Base-by-base conservation (phyloP, 352 stramenopile species). In the Phytophthora boehmeriae region DNA sequence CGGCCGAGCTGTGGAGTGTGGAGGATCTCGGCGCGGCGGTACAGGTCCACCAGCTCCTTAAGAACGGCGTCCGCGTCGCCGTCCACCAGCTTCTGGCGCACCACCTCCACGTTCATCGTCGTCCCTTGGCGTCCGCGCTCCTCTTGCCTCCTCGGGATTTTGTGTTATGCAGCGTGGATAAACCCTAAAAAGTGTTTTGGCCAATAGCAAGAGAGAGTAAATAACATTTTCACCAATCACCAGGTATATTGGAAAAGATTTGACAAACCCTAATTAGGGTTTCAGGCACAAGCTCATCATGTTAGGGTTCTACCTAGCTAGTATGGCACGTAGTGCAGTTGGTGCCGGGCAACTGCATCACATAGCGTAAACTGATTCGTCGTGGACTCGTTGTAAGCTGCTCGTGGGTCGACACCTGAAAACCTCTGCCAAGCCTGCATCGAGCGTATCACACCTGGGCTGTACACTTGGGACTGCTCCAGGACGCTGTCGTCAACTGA, bases 1-100 rank as follows among this genome's bases (percentile, higher is more conserved):
- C 86, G 81, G 41, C 80, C 73, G 53, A 97, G 95, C 78, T 98
- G 89, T 44, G 83, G 79, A 32, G 94, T 98, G 76, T 93, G 86
- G 43, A 96, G 76, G 58, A 94, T 86, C 63, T 96, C 88, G 17
- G 83, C 86, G 60, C 85, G 88, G n/a, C 87, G 87, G 56, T 95
- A 92, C 36, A 96, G 70, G 51, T 96, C 88, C 49, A 87, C 73
- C 57, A 96, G 81, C 66, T 96, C 88, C 71, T 90, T 89, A 8
- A 94, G 79, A 63, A 93, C 79, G 50, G 66, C 69, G 36, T 92
- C 82, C 43, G 69, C 52, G 52, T 94, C 86, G 62, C 83, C 81
- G 35, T 91, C 86, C 41, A 93, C 76, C 50, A 96, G 76, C 78
- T 88, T 89, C 72, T 94, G 86, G 54, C 86, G 86, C 68, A 93